Conservation (phyloP, 2,329 filamentous ascomycete species). For the Pseudophaeomoniella oleicola region DNA sequence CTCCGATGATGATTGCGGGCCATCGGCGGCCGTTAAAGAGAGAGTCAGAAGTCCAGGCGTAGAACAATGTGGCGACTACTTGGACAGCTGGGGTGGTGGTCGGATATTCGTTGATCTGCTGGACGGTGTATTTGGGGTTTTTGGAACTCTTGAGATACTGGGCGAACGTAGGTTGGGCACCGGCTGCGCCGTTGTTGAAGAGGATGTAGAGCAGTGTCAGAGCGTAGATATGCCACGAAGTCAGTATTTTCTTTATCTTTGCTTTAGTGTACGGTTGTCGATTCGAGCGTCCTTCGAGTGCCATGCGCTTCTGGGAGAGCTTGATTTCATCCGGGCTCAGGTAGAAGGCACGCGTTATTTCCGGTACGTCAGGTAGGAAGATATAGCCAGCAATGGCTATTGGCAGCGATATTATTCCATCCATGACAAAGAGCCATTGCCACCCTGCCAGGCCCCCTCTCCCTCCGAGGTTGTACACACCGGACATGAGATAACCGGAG, state of each 20-base stretch:
- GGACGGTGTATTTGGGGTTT: slow-evolving; percentile 28
- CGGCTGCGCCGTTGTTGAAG: slow-evolving; percentile 46
- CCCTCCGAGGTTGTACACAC: slow-evolving; percentile 34
- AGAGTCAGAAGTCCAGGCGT: slow-evolving; percentile 52
- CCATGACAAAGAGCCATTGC: slow-evolving; percentile 31
- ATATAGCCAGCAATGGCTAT: slow-evolving; percentile 36
- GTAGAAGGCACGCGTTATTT: slow-evolving; percentile 36
- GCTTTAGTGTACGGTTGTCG: slow-evolving; percentile 30
- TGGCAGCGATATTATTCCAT: slow-evolving; percentile 39
- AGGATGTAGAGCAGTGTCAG: slow-evolving; percentile 45
- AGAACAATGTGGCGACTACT: slow-evolving; percentile 44
- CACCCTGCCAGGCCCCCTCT: slow-evolving; percentile 35
- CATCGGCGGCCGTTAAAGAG: slow-evolving; percentile 45
- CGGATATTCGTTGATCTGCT: slow-evolving; percentile 38
- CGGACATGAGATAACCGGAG: slow-evolving; percentile 40
- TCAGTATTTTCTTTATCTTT: slow-evolving; percentile 47
- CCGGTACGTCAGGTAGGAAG: slow-evolving; percentile 34
- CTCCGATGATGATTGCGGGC: slow-evolving; percentile 48
- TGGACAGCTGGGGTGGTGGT: slow-evolving; percentile 43
- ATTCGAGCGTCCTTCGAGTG: slow-evolving; percentile 31
- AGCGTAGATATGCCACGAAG: slow-evolving; percentile 50
- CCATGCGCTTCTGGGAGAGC: slow-evolving; percentile 34
- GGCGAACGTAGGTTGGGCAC: slow-evolving; percentile 41
- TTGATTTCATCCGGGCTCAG: slow-evolving; percentile 26
- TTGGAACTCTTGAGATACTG: slow-evolving; percentile 28